A percentile compares a stretch with the other conserved stretches of the same genome.
These are phyloP conservation scores for Nigrospora oryzae DNA, from an alignment of 2,329 filamentous ascomycete species.

Conservation along the genomic window DNA sequence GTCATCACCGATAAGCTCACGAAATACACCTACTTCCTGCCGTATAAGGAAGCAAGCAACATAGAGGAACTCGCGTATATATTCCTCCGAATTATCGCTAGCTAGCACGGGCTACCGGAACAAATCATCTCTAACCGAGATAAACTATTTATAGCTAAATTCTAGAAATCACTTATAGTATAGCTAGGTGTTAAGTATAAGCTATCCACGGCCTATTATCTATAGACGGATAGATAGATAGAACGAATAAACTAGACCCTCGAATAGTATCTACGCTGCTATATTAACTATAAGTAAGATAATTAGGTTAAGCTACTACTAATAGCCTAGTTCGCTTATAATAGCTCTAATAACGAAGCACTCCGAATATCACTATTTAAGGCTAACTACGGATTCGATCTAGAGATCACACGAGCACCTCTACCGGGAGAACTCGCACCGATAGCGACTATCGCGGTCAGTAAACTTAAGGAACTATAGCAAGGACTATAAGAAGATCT, in stretches of 20 bases:
- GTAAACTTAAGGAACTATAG: background rate
- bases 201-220: conserved; percentile 1
- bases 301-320: conserved; percentile 4
- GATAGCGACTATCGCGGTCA: background rate
- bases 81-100: background rate
- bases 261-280: conserved; percentile 5
- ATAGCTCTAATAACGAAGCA: conserved; percentile 2
- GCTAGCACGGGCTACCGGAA: background rate
- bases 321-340: conserved; percentile 5
- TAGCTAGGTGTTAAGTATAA: background rate
- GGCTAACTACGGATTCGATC: background rate
- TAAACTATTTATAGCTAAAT: conserved; percentile 1
- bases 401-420: background rate
- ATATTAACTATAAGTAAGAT: conserved; percentile 4
- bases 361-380: conserved; percentile 1
- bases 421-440: background rate
- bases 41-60: background rate
- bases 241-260: conserved; percentile 3
- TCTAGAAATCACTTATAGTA: conserved; percentile 1
- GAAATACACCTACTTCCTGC: background rate
- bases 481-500: background rate
- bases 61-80: background rate
- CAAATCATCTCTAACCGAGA: background rate
- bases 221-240: conserved; percentile 3
- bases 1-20: background rate